These are phyloP conservation scores for Triglochin maritima DNA, from an alignment of 106 monocot species.

Conservation along the genomic window DNA sequence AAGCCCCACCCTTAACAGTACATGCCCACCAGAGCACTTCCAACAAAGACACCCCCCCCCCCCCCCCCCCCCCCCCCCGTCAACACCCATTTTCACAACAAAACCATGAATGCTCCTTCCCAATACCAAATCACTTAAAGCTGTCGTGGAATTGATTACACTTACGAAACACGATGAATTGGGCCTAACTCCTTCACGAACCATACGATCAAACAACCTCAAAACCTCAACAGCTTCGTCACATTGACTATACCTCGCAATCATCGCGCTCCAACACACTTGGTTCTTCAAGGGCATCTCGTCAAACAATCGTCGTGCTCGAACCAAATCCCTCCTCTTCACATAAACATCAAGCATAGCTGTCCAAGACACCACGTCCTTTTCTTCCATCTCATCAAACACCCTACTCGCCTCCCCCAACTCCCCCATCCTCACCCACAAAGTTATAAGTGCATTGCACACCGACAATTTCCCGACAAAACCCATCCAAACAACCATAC, in stretches of 20 bases:
- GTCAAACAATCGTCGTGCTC: slow-evolving; percentile 32
- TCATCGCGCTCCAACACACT: slow-evolving; percentile 38
- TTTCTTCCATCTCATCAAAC: slow-evolving; percentile 46
- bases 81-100: slow-evolving; percentile 28
- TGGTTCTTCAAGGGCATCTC: slow-evolving; percentile 52
- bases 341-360: slow-evolving; percentile 41
- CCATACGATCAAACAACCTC: slow-evolving; percentile 36
- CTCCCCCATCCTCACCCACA: slow-evolving; percentile 31
- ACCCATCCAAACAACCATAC: slow-evolving; percentile 6
- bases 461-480: slow-evolving; percentile 20
- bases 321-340: slow-evolving; percentile 32
- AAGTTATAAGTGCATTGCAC: slow-evolving; percentile 44
- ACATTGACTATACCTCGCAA: slow-evolving; percentile 20
- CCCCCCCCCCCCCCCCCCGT: too few relatives aligned
- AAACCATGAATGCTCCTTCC: slow-evolving; percentile 34
- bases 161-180: slow-evolving; percentile 5
- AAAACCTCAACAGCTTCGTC: slow-evolving; percentile 27
- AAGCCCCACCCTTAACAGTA: slow-evolving; percentile 38
- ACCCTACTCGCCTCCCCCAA: slow-evolving; percentile 19
- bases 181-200: slow-evolving; percentile 29
- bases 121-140: slow-evolving; percentile 10
- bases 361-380: slow-evolving; percentile 66
- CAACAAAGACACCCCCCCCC: slow-evolving; percentile 22
- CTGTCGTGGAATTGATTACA: neutral
- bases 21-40: slow-evolving; percentile 48